These are phyloP conservation scores for Tricholoma hemisulphureum DNA, from an alignment of 768 basidiomycete species.

Conservation along the genomic window DNA sequence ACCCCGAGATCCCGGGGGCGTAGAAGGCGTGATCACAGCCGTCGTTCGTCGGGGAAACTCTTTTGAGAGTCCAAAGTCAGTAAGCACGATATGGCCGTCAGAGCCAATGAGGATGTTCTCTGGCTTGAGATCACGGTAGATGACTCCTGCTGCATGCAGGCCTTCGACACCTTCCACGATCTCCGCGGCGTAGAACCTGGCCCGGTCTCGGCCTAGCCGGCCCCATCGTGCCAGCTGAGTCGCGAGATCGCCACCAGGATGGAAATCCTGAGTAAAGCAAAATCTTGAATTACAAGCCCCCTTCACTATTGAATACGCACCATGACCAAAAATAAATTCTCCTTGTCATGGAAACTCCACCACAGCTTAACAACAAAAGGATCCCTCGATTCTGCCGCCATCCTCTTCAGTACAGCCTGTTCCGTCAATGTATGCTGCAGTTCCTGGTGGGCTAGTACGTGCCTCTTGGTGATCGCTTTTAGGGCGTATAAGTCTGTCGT, in stretches of 20 bases:
- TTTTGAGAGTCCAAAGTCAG: conserved; percentile 94
- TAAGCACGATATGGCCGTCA: conserved; percentile 94
- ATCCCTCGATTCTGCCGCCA: conserved; percentile 85
- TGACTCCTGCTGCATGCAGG: conserved; percentile 89
- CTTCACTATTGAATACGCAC: conserved; percentile 37
- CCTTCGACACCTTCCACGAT: conserved; percentile 97
- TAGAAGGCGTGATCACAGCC: conserved; percentile 52
- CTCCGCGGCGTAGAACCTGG: conserved; percentile 96
- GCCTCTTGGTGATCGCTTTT: conserved; percentile 97
- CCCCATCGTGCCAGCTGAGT: conserved; percentile 98
- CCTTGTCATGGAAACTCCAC: conserved; percentile 98
- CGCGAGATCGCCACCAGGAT: conserved; percentile 94
- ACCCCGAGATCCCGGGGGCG: conserved; percentile 48
- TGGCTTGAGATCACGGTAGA: conserved; percentile 96
- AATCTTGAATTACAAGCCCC: not conserved
- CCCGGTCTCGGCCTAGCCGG: conserved; percentile 86
- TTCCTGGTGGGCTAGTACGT: conserved; percentile 96
- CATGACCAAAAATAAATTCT: conserved; percentile 97
- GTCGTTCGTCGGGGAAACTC: conserved; percentile 68
- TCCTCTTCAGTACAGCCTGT: conserved; percentile 90
- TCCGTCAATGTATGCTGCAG: conserved; percentile 95
- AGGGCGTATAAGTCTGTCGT: conserved; percentile 79
- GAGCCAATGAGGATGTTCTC: conserved; percentile 94
- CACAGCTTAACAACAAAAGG: conserved; percentile 95
- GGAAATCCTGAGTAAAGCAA: conserved; percentile 66